A percentile compares a stretch with the other conserved stretches of the same genome.
Evolutionary conservation across 768 basidiomycete genomes (phyloP).

Genomic region (Floccularia luteovirens): DNA sequence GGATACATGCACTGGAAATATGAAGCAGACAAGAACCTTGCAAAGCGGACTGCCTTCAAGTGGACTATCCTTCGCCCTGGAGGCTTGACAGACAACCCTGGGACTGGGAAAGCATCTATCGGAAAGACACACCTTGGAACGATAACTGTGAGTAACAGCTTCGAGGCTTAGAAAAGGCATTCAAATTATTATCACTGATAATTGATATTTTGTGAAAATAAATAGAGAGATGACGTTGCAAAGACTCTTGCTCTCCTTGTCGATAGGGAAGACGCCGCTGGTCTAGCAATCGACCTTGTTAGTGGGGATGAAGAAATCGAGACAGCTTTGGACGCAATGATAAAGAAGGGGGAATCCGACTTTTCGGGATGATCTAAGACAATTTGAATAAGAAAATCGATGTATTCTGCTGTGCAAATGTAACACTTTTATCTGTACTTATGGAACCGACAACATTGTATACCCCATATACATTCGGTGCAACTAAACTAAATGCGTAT

Average conservation of each 20-base stretch:
- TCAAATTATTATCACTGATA: background rate
- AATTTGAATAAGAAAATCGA: too few species aligned
- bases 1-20: conserved; percentile 42
- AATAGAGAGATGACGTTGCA: conserved; percentile 54
- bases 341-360: conserved; percentile 41
- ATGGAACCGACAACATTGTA: too few species aligned
- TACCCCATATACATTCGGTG: too few species aligned
- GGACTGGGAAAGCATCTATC: conserved; percentile 41
- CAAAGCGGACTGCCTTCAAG: conserved; percentile 44
- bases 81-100: conserved; percentile 39
- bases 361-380: conserved; percentile 19
- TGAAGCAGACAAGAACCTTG: conserved; percentile 40
- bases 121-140: conserved; percentile 46
- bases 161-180: background rate
- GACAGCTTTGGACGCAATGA: conserved; percentile 38
- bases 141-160: conserved; percentile 34
- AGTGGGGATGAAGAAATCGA: conserved; percentile 41
- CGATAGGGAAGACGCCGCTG: conserved; percentile 44
- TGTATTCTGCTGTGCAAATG: too few species aligned
- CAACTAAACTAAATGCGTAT: too few species aligned
- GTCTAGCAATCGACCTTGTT: conserved; percentile 53
- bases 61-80: conserved; percentile 68
- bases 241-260: conserved; percentile 35
- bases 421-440: too few species aligned
- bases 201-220: background rate